phyloP scores from a whole-genome alignment of 2,329 filamentous ascomycete species.

The Clonostachys rhizophaga region DNA sequence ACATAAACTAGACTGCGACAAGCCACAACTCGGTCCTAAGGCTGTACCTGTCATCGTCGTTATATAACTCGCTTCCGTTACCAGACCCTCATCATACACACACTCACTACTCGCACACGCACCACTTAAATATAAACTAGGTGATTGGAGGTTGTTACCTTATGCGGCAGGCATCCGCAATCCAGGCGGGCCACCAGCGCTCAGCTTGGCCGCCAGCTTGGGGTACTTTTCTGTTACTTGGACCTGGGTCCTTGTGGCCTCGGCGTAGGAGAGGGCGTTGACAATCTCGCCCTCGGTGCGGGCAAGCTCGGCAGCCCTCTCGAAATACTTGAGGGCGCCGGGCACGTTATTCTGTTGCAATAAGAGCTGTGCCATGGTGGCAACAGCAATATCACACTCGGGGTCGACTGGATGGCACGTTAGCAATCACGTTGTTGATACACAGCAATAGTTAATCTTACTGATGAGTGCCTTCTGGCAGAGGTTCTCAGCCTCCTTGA shows the following conservation, averaged over 20 bases:
- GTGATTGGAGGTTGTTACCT: slow-evolving; percentile 6
- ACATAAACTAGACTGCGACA: no score
- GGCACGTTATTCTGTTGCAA: slow-evolving; percentile 97
- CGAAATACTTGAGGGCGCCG: slow-evolving; percentile 93
- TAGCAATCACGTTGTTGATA: slow-evolving; percentile 18
- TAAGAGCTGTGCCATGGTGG: slow-evolving; percentile 96
- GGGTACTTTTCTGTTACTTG: slow-evolving; percentile 88
- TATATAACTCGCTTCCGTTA: no score
- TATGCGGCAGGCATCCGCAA: slow-evolving; percentile 28
- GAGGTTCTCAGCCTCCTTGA: slow-evolving; percentile 87
- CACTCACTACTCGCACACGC: no score
- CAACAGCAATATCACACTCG: slow-evolving; percentile 97
- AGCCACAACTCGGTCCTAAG: no score
- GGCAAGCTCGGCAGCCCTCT: slow-evolving; percentile 90
- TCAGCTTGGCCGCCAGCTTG: slow-evolving; percentile 67
- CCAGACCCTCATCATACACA: no score
- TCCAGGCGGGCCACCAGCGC: slow-evolving; percentile 22
- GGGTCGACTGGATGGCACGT: slow-evolving; percentile 70
- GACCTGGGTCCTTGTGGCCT: slow-evolving; percentile 93
- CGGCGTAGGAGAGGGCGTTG: slow-evolving; percentile 93
- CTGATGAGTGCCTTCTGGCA: slow-evolving; percentile 97
- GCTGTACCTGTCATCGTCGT: no score
- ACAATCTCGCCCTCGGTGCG: slow-evolving; percentile 94
- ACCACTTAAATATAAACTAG: no score
- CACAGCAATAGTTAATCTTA: slow-evolving; percentile 42